Evolutionary conservation across 1,139 yeast species (phyloP).

Genomic region (Nakaseomyces delphensis): DNA sequence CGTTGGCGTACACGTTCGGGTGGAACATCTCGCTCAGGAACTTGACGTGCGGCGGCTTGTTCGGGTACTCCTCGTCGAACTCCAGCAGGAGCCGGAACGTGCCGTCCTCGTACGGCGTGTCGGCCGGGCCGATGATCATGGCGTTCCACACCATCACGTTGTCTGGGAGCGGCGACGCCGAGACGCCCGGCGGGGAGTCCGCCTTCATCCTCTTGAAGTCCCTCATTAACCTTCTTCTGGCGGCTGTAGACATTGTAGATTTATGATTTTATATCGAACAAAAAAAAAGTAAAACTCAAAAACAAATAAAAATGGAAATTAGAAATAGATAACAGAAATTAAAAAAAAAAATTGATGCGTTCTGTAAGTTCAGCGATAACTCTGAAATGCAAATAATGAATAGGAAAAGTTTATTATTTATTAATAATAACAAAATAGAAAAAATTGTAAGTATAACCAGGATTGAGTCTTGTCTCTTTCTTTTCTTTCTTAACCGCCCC

Average conservation of each 20-base stretch:
- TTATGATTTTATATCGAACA: neutral
- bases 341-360: too few species aligned
- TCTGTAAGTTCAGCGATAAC: too few species aligned
- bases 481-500: too few species aligned
- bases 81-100: slow-evolving; percentile 80
- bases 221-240: slow-evolving; percentile 96
- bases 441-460: too few species aligned
- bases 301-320: neutral
- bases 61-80: slow-evolving; percentile 96
- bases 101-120: slow-evolving; percentile 97
- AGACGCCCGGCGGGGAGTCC: slow-evolving; percentile 96
- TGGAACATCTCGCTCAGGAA: slow-evolving; percentile 94
- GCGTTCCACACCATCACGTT: slow-evolving; percentile 99
- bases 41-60: slow-evolving; percentile 89
- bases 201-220: slow-evolving; percentile 98
- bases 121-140: slow-evolving; percentile 94
- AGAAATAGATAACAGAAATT: too few species aligned
- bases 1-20: slow-evolving; percentile 92
- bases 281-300: too few species aligned
- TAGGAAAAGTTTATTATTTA: too few species aligned
- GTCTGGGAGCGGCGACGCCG: slow-evolving; percentile 94
- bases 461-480: too few species aligned
- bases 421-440: neutral
- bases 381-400: too few species aligned
- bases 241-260: slow-evolving; percentile 90